Evolutionary conservation across 2,329 filamentous ascomycete species (phyloP).

Genomic region (Colletotrichum sp.): DNA sequence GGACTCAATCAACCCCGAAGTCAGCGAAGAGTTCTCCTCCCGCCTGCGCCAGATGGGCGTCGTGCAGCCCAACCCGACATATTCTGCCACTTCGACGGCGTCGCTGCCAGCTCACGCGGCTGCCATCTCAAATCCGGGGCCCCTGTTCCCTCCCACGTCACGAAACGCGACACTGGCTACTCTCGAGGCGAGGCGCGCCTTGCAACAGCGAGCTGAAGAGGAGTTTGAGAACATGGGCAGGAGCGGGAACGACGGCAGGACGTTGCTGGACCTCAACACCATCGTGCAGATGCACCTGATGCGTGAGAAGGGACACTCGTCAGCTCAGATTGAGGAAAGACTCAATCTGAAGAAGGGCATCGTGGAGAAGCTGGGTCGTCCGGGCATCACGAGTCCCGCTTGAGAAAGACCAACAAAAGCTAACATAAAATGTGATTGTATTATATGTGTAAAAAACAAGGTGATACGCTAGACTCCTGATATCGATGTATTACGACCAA

Average conservation of each 20-base stretch:
- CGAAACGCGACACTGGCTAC: slow-evolving; percentile 53
- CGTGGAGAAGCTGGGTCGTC: slow-evolving; percentile 47
- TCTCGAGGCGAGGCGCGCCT: slow-evolving; percentile 50
- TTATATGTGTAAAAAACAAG: slow-evolving; percentile 3
- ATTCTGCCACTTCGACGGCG: slow-evolving; percentile 56
- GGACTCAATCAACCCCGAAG: slow-evolving; percentile 47
- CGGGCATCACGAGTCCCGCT: slow-evolving; percentile 30
- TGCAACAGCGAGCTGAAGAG: slow-evolving; percentile 48
- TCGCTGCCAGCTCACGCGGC: slow-evolving; percentile 11
- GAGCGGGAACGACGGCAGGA: slow-evolving; percentile 37
- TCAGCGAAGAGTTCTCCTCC: slow-evolving; percentile 50
- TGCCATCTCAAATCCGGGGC: slow-evolving; percentile 21
- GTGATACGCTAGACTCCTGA: not conserved
- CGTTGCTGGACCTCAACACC: slow-evolving; percentile 54
- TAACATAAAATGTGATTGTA: not conserved
- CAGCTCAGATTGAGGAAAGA: slow-evolving; percentile 49
- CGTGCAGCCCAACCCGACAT: slow-evolving; percentile 58
- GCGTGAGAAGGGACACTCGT: slow-evolving; percentile 41
- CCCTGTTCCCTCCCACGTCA: slow-evolving; percentile 33
- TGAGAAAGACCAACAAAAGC: not conserved
- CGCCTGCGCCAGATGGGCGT: slow-evolving; percentile 61
- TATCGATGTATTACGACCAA: slow-evolving; percentile 10
- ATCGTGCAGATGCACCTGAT: slow-evolving; percentile 52
- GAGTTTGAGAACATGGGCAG: slow-evolving; percentile 48
- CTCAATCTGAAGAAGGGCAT: slow-evolving; percentile 51